Evolutionary conservation across 768 basidiomycete genomes (phyloP).

Genomic region (Phaffia australis): DNA sequence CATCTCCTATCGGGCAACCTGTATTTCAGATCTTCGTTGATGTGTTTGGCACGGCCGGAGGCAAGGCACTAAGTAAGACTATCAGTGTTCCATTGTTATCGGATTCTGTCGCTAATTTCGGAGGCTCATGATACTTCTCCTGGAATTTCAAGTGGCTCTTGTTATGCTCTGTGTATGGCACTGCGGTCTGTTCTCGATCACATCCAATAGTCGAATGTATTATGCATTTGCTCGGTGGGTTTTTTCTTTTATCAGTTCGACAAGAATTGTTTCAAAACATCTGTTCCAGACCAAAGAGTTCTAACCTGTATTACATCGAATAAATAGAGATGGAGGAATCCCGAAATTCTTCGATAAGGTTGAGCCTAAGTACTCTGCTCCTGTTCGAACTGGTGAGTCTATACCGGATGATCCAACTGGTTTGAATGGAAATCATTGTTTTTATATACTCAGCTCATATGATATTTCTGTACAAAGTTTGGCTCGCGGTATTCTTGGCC

Average conservation of each 20-base stretch:
- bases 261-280: conserved; percentile 30
- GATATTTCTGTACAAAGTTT: conserved; percentile 44
- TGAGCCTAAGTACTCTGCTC: conserved; percentile 49
- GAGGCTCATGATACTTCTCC: conserved; percentile 2
- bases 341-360: conserved; percentile 60
- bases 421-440: background rate
- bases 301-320: too few relatives aligned
- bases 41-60: conserved; percentile 60
- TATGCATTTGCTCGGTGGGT: conserved; percentile 65
- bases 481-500: conserved; percentile 65
- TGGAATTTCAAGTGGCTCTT: conserved; percentile 49
- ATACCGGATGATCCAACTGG: background rate
- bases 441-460: background rate
- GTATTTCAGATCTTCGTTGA: conserved; percentile 71
- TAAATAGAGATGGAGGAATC: conserved; percentile 52
- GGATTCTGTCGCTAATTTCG: background rate
- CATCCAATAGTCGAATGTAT: conserved; percentile 73
- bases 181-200: conserved; percentile 50
- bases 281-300: too few relatives aligned
- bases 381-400: conserved; percentile 53
- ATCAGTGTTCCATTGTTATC: background rate
- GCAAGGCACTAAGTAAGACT: conserved; percentile 49
- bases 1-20: conserved; percentile 52
- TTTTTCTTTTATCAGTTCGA: conserved; percentile 35
- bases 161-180: conserved; percentile 43